These are phyloP conservation scores for Pseudocercospora eumusae DNA, from an alignment of 2,329 filamentous ascomycete genomes.

Conservation along the genomic window DNA sequence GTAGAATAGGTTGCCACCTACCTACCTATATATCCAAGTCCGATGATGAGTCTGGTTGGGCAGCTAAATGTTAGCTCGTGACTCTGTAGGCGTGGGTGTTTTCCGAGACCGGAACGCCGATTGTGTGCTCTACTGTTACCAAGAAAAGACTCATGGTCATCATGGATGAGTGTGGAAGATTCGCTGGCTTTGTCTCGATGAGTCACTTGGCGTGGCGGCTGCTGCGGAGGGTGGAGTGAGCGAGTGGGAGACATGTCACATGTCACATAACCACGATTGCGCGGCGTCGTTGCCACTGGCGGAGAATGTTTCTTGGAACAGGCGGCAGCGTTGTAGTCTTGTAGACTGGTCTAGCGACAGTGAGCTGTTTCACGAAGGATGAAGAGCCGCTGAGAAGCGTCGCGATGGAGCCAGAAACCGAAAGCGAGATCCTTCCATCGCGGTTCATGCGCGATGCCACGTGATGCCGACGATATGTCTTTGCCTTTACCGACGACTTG, in stretches of 20 bases:
- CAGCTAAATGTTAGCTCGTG: conserved; percentile 6
- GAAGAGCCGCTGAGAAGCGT: neutral
- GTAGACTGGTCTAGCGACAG: conserved; percentile 4
- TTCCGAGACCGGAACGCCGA: conserved; percentile 4
- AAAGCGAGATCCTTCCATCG: neutral
- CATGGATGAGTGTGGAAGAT: conserved; percentile 1
- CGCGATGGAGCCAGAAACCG: neutral
- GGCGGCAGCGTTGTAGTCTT: neutral
- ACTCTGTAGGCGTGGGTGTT: conserved; percentile 12
- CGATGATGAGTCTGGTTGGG: conserved; percentile 1
- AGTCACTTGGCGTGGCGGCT: conserved; percentile 10
- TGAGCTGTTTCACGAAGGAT: neutral
- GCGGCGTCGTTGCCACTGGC: conserved; percentile 16
- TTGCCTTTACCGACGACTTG: no score
- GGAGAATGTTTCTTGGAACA: neutral
- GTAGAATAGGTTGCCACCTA: neutral
- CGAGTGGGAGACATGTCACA: conserved; percentile 3
- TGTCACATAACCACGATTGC: conserved; percentile 8
- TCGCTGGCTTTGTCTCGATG: conserved; percentile 9
- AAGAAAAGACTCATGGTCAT: neutral
- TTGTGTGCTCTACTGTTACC: conserved; percentile 3
- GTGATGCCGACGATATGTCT: neutral
- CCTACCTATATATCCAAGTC: conserved; percentile 9
- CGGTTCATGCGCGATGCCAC: neutral
- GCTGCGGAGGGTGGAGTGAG: conserved; percentile 7